Base-by-base conservation (phyloP, 2,329 filamentous ascomycete species). In the Cyphellophora europaea region DNA sequence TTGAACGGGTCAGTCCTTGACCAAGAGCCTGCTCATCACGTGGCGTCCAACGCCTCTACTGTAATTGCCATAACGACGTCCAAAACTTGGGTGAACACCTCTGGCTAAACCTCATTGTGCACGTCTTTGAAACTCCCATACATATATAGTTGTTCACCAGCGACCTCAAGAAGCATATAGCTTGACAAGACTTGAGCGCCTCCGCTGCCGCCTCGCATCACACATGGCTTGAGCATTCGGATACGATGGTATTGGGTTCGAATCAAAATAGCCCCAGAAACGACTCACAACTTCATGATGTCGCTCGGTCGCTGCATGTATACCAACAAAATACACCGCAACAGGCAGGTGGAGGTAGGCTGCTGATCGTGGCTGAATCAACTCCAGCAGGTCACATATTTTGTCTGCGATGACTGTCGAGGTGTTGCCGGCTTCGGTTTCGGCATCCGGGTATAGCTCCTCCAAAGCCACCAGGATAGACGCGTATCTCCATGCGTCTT, bases 401-500 rank as follows among this genome's bases (percentile, higher is more conserved):
- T 16, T 32, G 16, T 32, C 30, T 11, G 30, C 30, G 16, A 32
- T 16, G 11, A 32, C 11, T 15, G 30, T 16, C 11, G 30, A n/a
- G n/a, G 30, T 16, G 11, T 15, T 10, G 30, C 8, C 30, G 10
- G 30, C 16, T 16, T 32, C 30, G 10, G n/a, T 16, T 8, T 11
- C 30, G 16, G 10, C 16, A 32, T 32, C 16, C 8, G 30, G 30
- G 16, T 32, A 16, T 10, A 32, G 30, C n/a, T 32, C n/a, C 11
- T 32, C 30, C n/a, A 32, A 16, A 10, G 30, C 30, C n/a, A 32
- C 30, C 11, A 13, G 16, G 11, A 32, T 13, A 19, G 30, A n/a
- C 16, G 30, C 30, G 16, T 32, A 32, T 15, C 30, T 15, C 30
- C 30, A 32, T 10, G 30, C 30, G 16, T 32, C 30, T 19, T 32